Evolutionary conservation across 345 rosid species (phyloP).

Genomic region (Laguncularia racemosa): DNA sequence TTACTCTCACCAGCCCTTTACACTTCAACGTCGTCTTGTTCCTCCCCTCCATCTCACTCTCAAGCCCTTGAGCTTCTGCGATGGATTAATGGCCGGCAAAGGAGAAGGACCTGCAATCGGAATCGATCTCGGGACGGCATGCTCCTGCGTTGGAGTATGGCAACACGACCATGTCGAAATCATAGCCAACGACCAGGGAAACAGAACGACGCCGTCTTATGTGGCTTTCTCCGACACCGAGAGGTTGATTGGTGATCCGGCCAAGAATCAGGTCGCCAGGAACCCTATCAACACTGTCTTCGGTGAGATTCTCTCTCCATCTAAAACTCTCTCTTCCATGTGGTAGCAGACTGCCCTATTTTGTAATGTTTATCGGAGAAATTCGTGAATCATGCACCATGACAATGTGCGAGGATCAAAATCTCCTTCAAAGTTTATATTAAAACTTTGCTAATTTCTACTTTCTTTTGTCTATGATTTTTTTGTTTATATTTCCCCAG

Average conservation of each 20-base stretch:
- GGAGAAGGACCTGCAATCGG: constrained; percentile 11
- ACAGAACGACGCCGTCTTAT: constrained; percentile 20
- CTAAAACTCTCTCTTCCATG: too few relatives aligned
- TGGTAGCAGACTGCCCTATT: background rate
- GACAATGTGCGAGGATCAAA: too few relatives aligned
- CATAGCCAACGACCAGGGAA: constrained; percentile 14
- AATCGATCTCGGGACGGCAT: constrained; percentile 10
- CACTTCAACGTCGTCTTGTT: too few relatives aligned
- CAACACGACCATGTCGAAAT: constrained; percentile 8
- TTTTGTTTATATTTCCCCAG: too few relatives aligned
- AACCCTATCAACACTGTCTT: constrained; percentile 25
- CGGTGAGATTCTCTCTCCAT: constrained; percentile 15
- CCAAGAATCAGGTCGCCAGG: constrained; percentile 23
- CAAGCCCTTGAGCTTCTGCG: too few relatives aligned
- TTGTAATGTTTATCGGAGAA: too few relatives aligned
- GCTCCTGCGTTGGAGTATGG: constrained; percentile 13
- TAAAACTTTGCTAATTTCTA: too few relatives aligned
- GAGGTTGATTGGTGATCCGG: constrained; percentile 18
- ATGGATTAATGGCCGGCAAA: background rate
- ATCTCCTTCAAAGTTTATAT: too few relatives aligned
- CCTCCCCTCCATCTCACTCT: too few relatives aligned
- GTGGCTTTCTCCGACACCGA: constrained; percentile 20
- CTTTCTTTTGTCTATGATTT: too few relatives aligned
- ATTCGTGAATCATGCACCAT: too few relatives aligned
- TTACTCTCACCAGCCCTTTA: too few relatives aligned